Base-by-base conservation (phyloP, 148 eudicot species). In the Drosera capensis region DNA sequence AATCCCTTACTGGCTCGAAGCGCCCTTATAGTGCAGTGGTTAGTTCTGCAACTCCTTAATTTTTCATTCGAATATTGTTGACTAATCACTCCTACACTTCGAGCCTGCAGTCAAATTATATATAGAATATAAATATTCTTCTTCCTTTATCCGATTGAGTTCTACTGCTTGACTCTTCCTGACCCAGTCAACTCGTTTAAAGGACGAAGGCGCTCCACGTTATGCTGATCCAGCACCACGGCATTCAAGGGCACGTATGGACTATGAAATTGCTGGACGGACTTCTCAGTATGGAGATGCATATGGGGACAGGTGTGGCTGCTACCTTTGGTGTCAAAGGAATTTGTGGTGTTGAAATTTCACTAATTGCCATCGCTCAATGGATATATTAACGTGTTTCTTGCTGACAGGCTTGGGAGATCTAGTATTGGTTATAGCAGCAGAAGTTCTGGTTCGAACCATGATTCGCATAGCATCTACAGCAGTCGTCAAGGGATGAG, bases 281-380 rank as follows among this genome's bases (percentile, higher is more conserved):
- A 48, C 74, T 60, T 78, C 93, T 29, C 87, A 70, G 15, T 84
- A 84, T 57, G 78, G 70, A 22, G 97, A 90, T 56, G 62, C 71
- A 15, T 84, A 84, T 54, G 52, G 76, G 63, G 95, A 84, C 53
- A 84, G 97, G 97, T 90, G n/a, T n/a, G n/a, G n/a, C n/a, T n/a
- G n/a, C n/a, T n/a, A n/a, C n/a, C n/a, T n/a, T n/a, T n/a, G n/a
- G n/a, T n/a, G n/a, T n/a, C n/a, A n/a, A n/a, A n/a, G n/a, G n/a
- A n/a, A n/a, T n/a, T n/a, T n/a, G n/a, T n/a, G n/a, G n/a, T n/a
- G n/a, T n/a, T n/a, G n/a, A n/a, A n/a, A n/a, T 28, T 9, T 3
- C 31, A 3, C 9, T 9, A 3, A 28, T 28, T 9, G 9, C 9
- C 31, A 28, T 28, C 4, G 4, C 9, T 28, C 31, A 4, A 3